Conservation (phyloP, 768 basidiomycete genomes). For the Boletus rubropictus region DNA sequence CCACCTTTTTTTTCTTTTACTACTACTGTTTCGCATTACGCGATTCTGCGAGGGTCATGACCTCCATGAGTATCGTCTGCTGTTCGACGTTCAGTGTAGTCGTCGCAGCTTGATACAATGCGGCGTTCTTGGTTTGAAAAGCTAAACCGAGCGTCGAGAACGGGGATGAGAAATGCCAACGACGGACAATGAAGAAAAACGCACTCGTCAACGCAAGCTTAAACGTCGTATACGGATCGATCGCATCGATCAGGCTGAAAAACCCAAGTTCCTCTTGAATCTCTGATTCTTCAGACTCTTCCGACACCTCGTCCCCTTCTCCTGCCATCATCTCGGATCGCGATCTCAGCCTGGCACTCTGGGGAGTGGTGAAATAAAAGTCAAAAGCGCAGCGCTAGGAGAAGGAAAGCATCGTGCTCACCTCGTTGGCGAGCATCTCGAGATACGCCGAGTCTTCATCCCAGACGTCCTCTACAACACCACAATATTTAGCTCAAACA, state of each 20-base stretch:
- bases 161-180: not conserved
- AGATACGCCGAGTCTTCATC: conserved; percentile 86
- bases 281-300: conserved; percentile 48
- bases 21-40: conserved; percentile 11
- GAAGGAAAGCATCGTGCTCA: conserved; percentile 27
- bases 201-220: conserved; percentile 71
- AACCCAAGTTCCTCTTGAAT: conserved; percentile 83
- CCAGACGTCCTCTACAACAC: conserved; percentile 71
- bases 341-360: conserved; percentile 72
- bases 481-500: not conserved
- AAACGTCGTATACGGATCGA: conserved; percentile 75
- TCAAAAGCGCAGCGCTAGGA: not conserved
- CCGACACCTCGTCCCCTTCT: conserved; percentile 30
- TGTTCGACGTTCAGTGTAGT: conserved; percentile 68
- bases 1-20: not conserved
- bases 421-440: conserved; percentile 81
- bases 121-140: conserved; percentile 69
- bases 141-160: conserved; percentile 7
- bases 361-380: not conserved
- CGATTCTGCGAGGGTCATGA: conserved; percentile 65
- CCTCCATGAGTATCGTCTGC: conserved; percentile 78
- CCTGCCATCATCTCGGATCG: conserved; percentile 41
- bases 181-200: not conserved
- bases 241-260: conserved; percentile 75
- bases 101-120: conserved; percentile 65